A percentile compares a stretch with the other conserved stretches of the same genome.
These are phyloP conservation scores for Strigomonas galati DNA, from an alignment of 208 protist species.

Conservation along the genomic window DNA sequence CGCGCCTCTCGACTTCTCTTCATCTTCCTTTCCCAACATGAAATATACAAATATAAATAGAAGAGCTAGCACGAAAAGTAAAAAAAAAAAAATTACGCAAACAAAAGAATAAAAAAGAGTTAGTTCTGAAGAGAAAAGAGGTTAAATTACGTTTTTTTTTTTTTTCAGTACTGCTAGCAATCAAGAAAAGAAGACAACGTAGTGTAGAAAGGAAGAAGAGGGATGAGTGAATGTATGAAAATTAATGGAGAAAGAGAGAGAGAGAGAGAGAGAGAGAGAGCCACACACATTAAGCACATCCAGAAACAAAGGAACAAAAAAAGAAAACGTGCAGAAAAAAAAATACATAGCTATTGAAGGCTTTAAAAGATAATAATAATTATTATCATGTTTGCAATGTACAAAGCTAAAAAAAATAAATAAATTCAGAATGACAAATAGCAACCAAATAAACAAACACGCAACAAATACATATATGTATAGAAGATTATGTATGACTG, in stretches of 20 bases:
- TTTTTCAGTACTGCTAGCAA: background rate
- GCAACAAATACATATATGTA: too few relatives aligned
- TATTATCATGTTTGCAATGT: background rate
- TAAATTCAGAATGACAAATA: background rate
- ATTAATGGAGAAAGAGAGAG: conserved; percentile 8
- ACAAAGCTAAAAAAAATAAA: conserved; percentile 12
- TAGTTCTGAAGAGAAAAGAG: background rate
- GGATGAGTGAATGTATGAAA: conserved; percentile 4
- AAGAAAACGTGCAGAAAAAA: conserved; percentile 11
- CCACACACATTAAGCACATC: background rate
- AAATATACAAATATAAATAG: background rate
- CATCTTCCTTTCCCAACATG: background rate
- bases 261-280: conserved; percentile 11
- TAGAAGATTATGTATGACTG: conserved; percentile 21
- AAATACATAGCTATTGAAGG: too few relatives aligned
- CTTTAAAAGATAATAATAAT: background rate
- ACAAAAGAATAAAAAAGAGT: conserved; percentile 15
- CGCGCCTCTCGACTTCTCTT: too few relatives aligned
- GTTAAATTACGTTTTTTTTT: background rate
- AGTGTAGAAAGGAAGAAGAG: conserved; percentile 13
- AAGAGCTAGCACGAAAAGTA: background rate
- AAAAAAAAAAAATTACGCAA: background rate
- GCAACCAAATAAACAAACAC: too few relatives aligned
- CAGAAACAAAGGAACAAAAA: conserved; percentile 9
- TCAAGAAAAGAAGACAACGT: background rate